These are phyloP conservation scores for Pseudogymnoascus sp. DNA, from an alignment of 2,329 filamentous ascomycete species.

Conservation along the genomic window DNA sequence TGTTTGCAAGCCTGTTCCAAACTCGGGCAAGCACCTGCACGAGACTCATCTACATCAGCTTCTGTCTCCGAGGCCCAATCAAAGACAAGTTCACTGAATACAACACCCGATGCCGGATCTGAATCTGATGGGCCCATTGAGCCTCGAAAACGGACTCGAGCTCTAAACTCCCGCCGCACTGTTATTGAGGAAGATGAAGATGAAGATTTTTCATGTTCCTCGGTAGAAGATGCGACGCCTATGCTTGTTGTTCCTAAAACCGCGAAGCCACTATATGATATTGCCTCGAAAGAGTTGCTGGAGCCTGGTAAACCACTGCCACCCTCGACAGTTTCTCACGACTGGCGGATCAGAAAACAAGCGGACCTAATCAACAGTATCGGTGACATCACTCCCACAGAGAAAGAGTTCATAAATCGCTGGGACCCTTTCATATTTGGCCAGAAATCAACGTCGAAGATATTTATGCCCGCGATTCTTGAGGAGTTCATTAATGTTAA, in stretches of 20 bases:
- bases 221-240: not conserved
- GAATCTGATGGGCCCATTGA: not conserved
- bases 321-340: slow-evolving; percentile 23
- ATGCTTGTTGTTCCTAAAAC: slow-evolving; percentile 15
- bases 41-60: not conserved
- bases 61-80: not conserved
- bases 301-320: slow-evolving; percentile 20
- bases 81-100: not conserved
- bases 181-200: not conserved
- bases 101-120: not conserved
- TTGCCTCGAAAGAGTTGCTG: slow-evolving; percentile 22
- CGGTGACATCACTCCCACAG: slow-evolving; percentile 22
- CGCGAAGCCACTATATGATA: slow-evolving; percentile 23
- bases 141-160: not conserved
- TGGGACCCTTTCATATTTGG: slow-evolving; percentile 24
- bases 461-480: slow-evolving; percentile 17
- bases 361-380: slow-evolving; percentile 25
- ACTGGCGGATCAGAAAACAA: slow-evolving; percentile 26
- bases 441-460: slow-evolving; percentile 20
- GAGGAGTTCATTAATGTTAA: slow-evolving; percentile 21
- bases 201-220: not conserved
- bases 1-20: not conserved
- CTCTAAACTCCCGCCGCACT: not conserved
- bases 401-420: slow-evolving; percentile 26
- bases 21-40: not conserved